phyloP scores from a whole-genome alignment of 2,329 filamentous ascomycete genomes.

The Apiospora malaysiana region DNA sequence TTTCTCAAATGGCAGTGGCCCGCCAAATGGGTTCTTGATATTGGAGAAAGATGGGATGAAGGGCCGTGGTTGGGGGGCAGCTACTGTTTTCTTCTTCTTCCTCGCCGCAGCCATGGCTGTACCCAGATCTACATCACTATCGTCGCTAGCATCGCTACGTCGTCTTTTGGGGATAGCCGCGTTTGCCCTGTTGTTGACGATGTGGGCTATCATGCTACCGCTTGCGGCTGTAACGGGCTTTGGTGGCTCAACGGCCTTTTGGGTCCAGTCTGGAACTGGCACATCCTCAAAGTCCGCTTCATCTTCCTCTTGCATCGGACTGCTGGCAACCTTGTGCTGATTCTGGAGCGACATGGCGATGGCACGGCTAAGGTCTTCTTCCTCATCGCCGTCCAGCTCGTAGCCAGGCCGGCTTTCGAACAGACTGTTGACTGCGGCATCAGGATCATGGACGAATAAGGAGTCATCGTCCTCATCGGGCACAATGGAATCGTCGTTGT shows the following conservation, averaged over 20 bases:
- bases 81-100: constrained; percentile 55
- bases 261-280: constrained; percentile 59
- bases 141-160: constrained; percentile 63
- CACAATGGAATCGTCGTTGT: constrained; percentile 22
- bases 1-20: constrained; percentile 90
- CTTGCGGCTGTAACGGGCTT: constrained; percentile 58
- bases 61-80: constrained; percentile 30
- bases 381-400: constrained; percentile 47
- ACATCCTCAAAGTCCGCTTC: constrained; percentile 58
- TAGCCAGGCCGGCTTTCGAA: constrained; percentile 32
- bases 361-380: constrained; percentile 75
- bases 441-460: constrained; percentile 56
- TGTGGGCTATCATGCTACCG: constrained; percentile 71
- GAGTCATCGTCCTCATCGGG: constrained; percentile 56
- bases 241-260: constrained; percentile 56
- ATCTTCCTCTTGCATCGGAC: constrained; percentile 40
- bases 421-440: constrained; percentile 29
- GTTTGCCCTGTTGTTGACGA: constrained; percentile 76
- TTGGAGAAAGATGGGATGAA: constrained; percentile 50
- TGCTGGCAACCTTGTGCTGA: constrained; percentile 47
- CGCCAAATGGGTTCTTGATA: constrained; percentile 70
- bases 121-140: constrained; percentile 82
- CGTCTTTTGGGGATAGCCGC: constrained; percentile 59
- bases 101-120: constrained; percentile 76
- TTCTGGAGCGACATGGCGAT: constrained; percentile 84